phyloP scores from a whole-genome alignment of 441 rosid genomes.

The Pelargonium myrrhifolium region DNA sequence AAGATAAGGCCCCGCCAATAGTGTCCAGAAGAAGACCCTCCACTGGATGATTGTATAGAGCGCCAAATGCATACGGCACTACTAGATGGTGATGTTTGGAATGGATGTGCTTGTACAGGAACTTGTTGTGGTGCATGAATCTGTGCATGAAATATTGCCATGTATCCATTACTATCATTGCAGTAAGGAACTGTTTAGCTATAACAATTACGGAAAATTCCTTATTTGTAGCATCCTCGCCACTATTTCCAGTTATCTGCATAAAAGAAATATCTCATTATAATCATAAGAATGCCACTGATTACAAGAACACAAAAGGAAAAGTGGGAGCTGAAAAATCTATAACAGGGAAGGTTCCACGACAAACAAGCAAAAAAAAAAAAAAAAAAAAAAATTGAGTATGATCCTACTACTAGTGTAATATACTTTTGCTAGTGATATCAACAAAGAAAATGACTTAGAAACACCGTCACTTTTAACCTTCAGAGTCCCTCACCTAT shows the following conservation, averaged over 20 bases:
- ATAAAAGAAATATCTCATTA: slow-evolving; percentile 7
- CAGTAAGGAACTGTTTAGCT: slow-evolving; percentile 56
- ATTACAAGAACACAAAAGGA: no score
- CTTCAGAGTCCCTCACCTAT: no score
- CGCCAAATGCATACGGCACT: slow-evolving; percentile 86
- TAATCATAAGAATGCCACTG: not conserved
- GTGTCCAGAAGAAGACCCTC: slow-evolving; percentile 91
- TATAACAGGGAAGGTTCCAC: no score
- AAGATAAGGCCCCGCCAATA: slow-evolving; percentile 83
- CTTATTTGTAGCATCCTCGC: slow-evolving; percentile 24
- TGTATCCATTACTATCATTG: slow-evolving; percentile 77
- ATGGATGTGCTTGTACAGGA: slow-evolving; percentile 74
- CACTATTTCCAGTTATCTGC: slow-evolving; percentile 61
- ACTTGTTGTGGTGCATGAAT: slow-evolving; percentile 85
- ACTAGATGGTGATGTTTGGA: slow-evolving; percentile 84
- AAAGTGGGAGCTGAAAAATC: no score
- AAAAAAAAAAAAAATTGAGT: no score
- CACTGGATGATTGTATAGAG: slow-evolving; percentile 64
- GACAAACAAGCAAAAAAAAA: no score
- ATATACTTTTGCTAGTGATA: no score
- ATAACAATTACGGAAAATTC: slow-evolving; percentile 43
- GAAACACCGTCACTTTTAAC: no score
- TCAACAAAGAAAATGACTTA: no score
- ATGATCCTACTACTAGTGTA: not conserved
- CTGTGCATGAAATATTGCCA: slow-evolving; percentile 94